Conservation (phyloP, 208 protist species). For the Trypanosoma cruzi region DNA sequence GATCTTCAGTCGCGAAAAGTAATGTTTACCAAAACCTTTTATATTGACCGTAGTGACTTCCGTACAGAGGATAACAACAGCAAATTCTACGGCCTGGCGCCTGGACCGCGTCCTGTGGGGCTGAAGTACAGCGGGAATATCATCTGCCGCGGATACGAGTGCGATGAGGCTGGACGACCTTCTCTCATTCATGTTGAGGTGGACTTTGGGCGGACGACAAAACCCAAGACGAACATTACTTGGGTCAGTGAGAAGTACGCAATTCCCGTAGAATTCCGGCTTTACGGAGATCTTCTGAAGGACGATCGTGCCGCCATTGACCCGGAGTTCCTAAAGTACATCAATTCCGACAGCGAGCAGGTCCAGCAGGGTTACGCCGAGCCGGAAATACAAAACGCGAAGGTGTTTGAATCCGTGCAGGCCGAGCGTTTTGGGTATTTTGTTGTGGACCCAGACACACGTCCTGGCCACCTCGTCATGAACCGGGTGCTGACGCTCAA, state of each 20-base stretch:
- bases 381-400: conserved; percentile 40
- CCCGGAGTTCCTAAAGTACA: conserved; percentile 87
- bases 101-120: conserved; percentile 79
- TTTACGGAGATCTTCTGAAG: conserved; percentile 84
- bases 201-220: conserved; percentile 83
- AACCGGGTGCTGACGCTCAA: conserved; percentile 87
- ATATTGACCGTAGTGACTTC: conserved; percentile 98
- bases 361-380: conserved; percentile 76
- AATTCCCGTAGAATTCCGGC: conserved; percentile 78
- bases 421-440: conserved; percentile 94
- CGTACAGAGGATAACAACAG: conserved; percentile 74
- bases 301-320: conserved; percentile 87
- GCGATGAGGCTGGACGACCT: conserved; percentile 64
- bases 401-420: conserved; percentile 83
- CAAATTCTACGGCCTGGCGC: conserved; percentile 90
- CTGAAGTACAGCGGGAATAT: conserved; percentile 91
- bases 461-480: conserved; percentile 69
- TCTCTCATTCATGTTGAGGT: conserved; percentile 81
- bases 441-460: conserved; percentile 84
- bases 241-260: conserved; percentile 75
- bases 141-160: conserved; percentile 80
- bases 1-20: conserved; percentile 85
- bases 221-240: conserved; percentile 92
- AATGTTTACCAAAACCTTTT: conserved; percentile 92
- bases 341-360: conserved; percentile 83